These are phyloP conservation scores for Eucalyptus erythrocorys DNA, from an alignment of 345 rosid species.

Conservation along the genomic window DNA sequence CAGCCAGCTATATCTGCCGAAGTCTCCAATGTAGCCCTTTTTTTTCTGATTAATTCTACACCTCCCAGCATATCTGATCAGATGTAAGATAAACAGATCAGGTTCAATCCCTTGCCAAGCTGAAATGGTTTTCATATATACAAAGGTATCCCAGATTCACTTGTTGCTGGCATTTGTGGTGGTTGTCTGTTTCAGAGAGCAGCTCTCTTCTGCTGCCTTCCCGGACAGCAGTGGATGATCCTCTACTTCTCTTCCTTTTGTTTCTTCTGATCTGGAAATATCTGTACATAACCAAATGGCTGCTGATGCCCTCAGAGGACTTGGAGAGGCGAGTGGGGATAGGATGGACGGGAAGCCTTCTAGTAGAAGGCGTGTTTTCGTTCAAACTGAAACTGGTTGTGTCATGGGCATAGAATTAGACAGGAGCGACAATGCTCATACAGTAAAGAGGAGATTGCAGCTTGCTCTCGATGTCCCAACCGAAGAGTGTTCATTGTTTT, in stretches of 20 bases:
- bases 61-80: background rate
- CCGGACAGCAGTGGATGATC: background rate
- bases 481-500: slow-evolving; percentile 20
- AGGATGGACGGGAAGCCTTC: slow-evolving; percentile 14
- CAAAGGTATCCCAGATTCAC: background rate
- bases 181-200: slow-evolving; percentile 38
- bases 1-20: background rate
- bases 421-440: slow-evolving; percentile 30
- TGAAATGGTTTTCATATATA: slow-evolving; percentile 14
- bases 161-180: slow-evolving; percentile 17
- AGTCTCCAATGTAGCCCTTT: slow-evolving; percentile 7
- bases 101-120: background rate
- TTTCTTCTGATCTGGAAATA: slow-evolving; percentile 13
- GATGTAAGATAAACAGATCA: background rate
- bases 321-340: slow-evolving; percentile 10
- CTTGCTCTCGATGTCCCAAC: slow-evolving; percentile 33
- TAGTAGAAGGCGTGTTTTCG: slow-evolving; percentile 26
- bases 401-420: slow-evolving; percentile 33
- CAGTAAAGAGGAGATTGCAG: slow-evolving; percentile 31
- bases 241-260: slow-evolving; percentile 12
- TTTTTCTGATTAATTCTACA: background rate
- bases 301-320: slow-evolving; percentile 6
- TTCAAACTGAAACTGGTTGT: slow-evolving; percentile 29
- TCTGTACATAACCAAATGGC: slow-evolving; percentile 13
- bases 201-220: slow-evolving; percentile 12